These are phyloP conservation scores for barley (Hordeum vulgare) DNA, from an alignment of 176 grass and related monocot genomes.

Conservation along the genomic window DNA sequence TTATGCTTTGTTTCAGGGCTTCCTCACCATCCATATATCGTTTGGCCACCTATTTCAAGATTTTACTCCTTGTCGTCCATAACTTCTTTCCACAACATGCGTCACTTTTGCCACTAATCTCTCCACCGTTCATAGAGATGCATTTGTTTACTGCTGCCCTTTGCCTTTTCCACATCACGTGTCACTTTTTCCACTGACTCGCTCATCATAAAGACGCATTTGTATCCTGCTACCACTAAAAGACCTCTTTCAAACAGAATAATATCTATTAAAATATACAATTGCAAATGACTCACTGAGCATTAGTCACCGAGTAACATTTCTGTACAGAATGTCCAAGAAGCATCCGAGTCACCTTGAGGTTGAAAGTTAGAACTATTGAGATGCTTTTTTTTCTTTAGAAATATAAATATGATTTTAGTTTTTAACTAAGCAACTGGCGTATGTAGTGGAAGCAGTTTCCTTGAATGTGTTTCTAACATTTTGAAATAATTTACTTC, in stretches of 20 bases:
- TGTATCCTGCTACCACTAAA: not conserved
- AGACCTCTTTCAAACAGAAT: not conserved
- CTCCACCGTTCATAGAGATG: not conserved
- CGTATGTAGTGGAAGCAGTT: not conserved
- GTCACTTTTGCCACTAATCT: not conserved
- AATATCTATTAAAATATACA: not conserved
- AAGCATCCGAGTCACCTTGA: not conserved
- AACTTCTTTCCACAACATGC: not conserved
- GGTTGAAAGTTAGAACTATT: not conserved
- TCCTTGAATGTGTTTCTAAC: not conserved
- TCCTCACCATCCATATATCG: too few relatives aligned
- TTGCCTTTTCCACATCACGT: not conserved
- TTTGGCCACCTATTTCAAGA: too few relatives aligned
- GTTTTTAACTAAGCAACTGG: not conserved
- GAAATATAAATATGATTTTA: not conserved
- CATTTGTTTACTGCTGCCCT: not conserved
- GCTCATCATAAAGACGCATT: not conserved
- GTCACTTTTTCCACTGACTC: not conserved
- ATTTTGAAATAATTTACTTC: not conserved
- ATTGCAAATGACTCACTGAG: not conserved
- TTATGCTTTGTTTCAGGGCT: too few relatives aligned
- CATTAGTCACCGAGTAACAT: not conserved
- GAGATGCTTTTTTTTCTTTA: not conserved
- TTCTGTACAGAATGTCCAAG: not conserved
- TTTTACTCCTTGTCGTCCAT: not conserved